phyloP scores from a whole-genome alignment of 2,329 filamentous ascomycete genomes.

The Fusarium sp. region DNA sequence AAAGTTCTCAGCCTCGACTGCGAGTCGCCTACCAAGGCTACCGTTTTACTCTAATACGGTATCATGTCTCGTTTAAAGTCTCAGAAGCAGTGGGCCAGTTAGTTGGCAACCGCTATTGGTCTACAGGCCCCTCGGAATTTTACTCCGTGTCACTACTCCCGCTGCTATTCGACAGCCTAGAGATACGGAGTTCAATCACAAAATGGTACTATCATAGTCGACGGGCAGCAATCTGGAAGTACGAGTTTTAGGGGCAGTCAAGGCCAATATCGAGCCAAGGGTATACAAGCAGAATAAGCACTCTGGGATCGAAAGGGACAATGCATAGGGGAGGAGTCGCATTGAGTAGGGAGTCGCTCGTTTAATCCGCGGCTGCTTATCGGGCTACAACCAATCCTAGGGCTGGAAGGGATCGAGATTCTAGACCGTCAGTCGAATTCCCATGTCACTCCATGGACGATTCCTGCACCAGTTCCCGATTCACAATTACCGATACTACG shows the following conservation, averaged over 20 bases:
- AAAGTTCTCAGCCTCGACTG: background rate
- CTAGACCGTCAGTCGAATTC: constrained; percentile 34
- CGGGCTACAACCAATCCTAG: constrained; percentile 16
- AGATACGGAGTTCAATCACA: background rate
- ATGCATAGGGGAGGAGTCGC: constrained; percentile 21
- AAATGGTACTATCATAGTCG: background rate
- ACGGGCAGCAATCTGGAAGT: background rate
- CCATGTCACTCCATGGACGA: constrained; percentile 37
- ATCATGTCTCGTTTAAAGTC: background rate
- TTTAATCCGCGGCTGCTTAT: constrained; percentile 4
- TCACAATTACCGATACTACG: constrained; percentile 10
- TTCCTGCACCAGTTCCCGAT: constrained; percentile 19
- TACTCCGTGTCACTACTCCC: background rate
- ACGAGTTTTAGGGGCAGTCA: background rate
- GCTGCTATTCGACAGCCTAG: background rate
- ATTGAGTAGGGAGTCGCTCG: constrained; percentile 25
- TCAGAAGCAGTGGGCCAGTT: background rate
- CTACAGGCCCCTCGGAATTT: background rate
- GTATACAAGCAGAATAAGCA: constrained; percentile 12
- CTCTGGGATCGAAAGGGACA: constrained; percentile 14
- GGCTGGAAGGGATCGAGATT: constrained; percentile 40
- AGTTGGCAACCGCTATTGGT: background rate
- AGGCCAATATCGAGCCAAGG: constrained; percentile 9
- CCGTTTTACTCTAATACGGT: background rate
- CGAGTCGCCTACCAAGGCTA: background rate